Evolutionary conservation across 106 monocot genomes (phyloP).

Genomic region (Vanilla planifolia): DNA sequence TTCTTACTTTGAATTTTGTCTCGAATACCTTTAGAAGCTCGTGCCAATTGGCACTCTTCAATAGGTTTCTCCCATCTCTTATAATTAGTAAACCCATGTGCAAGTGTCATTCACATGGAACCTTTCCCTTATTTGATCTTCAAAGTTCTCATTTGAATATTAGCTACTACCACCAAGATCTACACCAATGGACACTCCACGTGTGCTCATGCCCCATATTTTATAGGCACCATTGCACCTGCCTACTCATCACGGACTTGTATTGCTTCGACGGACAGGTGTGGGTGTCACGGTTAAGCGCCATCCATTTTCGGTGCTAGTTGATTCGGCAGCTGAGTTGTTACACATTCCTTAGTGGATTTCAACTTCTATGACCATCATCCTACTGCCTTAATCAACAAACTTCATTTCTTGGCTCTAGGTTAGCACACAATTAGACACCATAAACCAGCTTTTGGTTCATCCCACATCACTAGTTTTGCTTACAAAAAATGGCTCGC

Average conservation of each 20-base stretch:
- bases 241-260: not conserved
- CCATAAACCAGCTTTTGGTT: not conserved
- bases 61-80: constrained; percentile 10
- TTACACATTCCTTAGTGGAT: no score
- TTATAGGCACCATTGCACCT: constrained; percentile 4
- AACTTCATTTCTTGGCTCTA: not conserved
- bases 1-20: constrained; percentile 11
- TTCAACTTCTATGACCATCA: not conserved
- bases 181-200: constrained; percentile 18
- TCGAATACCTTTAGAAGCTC: no score
- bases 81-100: constrained; percentile 12
- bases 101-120: constrained; percentile 14
- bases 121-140: constrained; percentile 1
- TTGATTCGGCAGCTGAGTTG: constrained; percentile 30
- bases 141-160: constrained; percentile 34
- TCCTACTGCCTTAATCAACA: not conserved
- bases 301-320: constrained; percentile 33
- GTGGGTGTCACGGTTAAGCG: constrained; percentile 11
- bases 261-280: constrained; percentile 5
- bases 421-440: not conserved
- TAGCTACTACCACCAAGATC: constrained; percentile 35
- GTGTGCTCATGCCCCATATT: constrained; percentile 9
- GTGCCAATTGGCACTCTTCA: constrained; percentile 6
- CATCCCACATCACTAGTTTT: not conserved
- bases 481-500: not conserved